phyloP scores from a whole-genome alignment of 2,329 filamentous ascomycete genomes.

The Penicillium sclerotigenum region DNA sequence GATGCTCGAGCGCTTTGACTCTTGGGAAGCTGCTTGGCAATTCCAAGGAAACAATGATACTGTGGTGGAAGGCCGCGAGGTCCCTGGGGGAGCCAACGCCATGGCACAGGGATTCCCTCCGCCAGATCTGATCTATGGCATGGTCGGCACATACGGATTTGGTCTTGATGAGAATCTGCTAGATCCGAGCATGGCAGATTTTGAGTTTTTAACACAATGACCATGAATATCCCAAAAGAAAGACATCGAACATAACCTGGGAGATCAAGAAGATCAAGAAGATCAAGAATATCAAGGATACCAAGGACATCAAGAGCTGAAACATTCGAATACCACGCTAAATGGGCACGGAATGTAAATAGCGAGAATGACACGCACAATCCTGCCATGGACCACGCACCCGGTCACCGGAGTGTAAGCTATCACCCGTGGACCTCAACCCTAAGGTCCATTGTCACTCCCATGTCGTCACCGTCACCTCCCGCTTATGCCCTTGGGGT shows the following conservation, averaged over 20 bases:
- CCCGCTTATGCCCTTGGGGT: slow-evolving; percentile 13
- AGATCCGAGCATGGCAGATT: slow-evolving; percentile 43
- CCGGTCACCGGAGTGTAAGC: slow-evolving; percentile 15
- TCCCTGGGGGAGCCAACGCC: slow-evolving; percentile 42
- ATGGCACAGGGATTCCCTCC: slow-evolving; percentile 43
- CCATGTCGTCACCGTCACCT: slow-evolving; percentile 26
- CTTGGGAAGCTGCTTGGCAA: slow-evolving; percentile 39
- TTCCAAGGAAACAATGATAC: slow-evolving; percentile 13
- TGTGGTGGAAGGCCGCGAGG: slow-evolving; percentile 23
- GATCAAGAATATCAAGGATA: not conserved
- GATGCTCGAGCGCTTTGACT: slow-evolving; percentile 43
- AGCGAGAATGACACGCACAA: slow-evolving; percentile 15
- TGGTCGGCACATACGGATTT: slow-evolving; percentile 45
- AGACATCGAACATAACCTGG: not conserved
- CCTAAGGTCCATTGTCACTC: slow-evolving; percentile 6
- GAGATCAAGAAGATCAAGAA: not conserved
- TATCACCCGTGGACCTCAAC: slow-evolving; percentile 9
- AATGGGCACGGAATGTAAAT: slow-evolving; percentile 16
- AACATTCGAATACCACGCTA: not conserved
- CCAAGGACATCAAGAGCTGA: not conserved
- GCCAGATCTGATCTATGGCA: slow-evolving; percentile 42
- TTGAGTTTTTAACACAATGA: slow-evolving; percentile 39
- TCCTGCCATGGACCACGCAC: slow-evolving; percentile 12
- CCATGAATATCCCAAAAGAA: not conserved
- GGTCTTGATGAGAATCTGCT: slow-evolving; percentile 42